Base-by-base conservation (phyloP, 306 rosid species). In the Cicer arietinum region DNA sequence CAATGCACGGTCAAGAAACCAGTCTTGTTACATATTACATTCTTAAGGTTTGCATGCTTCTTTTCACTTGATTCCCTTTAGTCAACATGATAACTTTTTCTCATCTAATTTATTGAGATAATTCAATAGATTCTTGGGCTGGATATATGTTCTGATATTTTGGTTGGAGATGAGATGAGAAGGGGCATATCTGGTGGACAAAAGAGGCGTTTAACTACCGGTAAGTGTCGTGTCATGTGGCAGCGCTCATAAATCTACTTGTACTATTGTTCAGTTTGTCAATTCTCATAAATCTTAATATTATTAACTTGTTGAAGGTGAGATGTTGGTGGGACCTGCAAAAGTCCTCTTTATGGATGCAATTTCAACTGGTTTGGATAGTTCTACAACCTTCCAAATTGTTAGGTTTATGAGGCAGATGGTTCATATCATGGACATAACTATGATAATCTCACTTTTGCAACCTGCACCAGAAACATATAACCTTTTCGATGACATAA, bases 131-230 rank as follows among this genome's bases (percentile, higher is more conserved):
- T 89, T 51, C 89, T 90, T 69, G 98, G 92, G 58, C 54, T 90
- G 82, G 98, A 92, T 39, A 86, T 86, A 42, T 92, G 96, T 84
- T 84, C 96, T 35, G 98, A 93, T 79, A 85, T 71, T 52, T 79
- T 89, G 88, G 98, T 85, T 69, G 98, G 98, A 37, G 87, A 87
- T 82, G 92, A 85, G 16, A 92, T 92, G 98, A 85, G 86, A 81
- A 88, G 98, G 56, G 96, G 98, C 11, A 90, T 92, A 64, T 92
- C 98, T 6, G 98, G 96, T 37, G 96, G 96, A 70, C 96, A 92
- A 77, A 89, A 86, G 88, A 92, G 90, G 78, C 92, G 98, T 76
- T 88, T 89, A 35, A 92, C 98, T n/a, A 90, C 90, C 0, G 98
- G 97, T 89, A 87, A 14, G 84, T 71, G 12, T 20, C 11, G 35